phyloP scores from a whole-genome alignment of 2,329 filamentous ascomycete species.

The Pestalotiopsis sp. region DNA sequence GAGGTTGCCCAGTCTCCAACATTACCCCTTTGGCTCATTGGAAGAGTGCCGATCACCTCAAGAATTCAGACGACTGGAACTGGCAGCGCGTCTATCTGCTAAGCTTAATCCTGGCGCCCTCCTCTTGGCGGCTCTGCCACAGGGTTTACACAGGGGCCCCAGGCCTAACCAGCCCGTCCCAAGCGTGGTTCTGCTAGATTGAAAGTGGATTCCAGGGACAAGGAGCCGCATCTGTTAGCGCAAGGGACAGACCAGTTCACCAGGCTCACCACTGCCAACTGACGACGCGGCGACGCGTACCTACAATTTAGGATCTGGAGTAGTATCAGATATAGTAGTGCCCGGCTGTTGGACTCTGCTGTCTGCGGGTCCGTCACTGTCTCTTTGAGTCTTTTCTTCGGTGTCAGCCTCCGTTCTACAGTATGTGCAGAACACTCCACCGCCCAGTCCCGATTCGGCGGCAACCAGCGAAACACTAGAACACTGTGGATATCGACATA shows the following conservation, averaged over 20 bases:
- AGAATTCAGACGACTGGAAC: not conserved
- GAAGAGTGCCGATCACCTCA: not conserved
- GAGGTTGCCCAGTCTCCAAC: not conserved
- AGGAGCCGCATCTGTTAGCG: not conserved
- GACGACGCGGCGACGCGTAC: not conserved
- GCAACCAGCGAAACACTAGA: not conserved
- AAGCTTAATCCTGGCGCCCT: not conserved
- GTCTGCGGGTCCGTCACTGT: not conserved
- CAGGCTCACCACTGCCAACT: not conserved
- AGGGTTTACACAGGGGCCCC: not conserved
- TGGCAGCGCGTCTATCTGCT: not conserved
- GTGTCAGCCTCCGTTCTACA: not conserved
- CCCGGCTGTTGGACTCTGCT: not conserved
- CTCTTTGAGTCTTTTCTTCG: not conserved
- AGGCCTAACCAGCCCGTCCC: too few species aligned
- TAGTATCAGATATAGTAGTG: not conserved
- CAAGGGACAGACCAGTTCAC: not conserved
- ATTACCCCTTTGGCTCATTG: not conserved
- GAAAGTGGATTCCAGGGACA: conserved; percentile 4
- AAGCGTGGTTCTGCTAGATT: conserved; percentile 1
- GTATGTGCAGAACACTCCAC: not conserved
- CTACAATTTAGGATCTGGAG: not conserved
- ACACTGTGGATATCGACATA: not conserved
- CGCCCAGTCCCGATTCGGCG: not conserved
- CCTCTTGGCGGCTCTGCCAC: not conserved